Conservation (phyloP, 2,329 filamentous ascomycete species). For the Aureobasidium mangrovei region DNA sequence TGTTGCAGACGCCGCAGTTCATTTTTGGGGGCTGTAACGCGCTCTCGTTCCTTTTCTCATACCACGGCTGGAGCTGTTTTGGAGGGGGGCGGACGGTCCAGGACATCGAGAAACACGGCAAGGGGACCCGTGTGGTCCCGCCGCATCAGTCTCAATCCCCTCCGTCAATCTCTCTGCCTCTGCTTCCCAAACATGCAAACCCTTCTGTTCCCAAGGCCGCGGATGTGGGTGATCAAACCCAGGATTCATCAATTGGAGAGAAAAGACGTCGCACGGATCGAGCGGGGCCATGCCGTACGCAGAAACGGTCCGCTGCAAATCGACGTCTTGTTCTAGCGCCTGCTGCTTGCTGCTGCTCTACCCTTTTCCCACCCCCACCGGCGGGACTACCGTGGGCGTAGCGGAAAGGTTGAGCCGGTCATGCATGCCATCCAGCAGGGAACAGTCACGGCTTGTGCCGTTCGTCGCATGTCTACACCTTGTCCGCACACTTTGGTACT, state of each 20-base stretch:
- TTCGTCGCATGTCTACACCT: constrained; percentile 1
- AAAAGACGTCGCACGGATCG: not conserved
- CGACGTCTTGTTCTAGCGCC: constrained; percentile 3
- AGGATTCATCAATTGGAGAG: not conserved
- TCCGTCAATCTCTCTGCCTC: not conserved
- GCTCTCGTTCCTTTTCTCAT: not conserved
- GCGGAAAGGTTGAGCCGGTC: constrained; percentile 10
- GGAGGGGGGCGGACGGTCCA: not conserved
- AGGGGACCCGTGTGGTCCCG: constrained; percentile 9
- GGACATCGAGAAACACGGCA: constrained; percentile 1
- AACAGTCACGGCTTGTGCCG: not conserved
- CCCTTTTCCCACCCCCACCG: not conserved
- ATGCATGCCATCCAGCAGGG: constrained; percentile 14
- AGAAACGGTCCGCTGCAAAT: constrained; percentile 9
- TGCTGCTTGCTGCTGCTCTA: not conserved
- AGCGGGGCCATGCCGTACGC: constrained; percentile 1
- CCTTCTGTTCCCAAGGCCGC: not conserved
- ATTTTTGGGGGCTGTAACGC: not conserved
- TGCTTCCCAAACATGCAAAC: not conserved
- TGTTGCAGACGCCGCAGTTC: constrained; percentile 20
- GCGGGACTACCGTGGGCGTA: constrained; percentile 2
- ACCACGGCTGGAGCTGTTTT: not conserved
- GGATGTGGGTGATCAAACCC: constrained; percentile 8
- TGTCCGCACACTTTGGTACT: not conserved
- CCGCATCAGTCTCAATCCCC: constrained; percentile 8